Percentiles rank a stretch among this genome's conserved stretches.
These are phyloP conservation scores for Zasmidium cellare DNA, from an alignment of 2,329 filamentous ascomycete genomes.

Conservation along the genomic window DNA sequence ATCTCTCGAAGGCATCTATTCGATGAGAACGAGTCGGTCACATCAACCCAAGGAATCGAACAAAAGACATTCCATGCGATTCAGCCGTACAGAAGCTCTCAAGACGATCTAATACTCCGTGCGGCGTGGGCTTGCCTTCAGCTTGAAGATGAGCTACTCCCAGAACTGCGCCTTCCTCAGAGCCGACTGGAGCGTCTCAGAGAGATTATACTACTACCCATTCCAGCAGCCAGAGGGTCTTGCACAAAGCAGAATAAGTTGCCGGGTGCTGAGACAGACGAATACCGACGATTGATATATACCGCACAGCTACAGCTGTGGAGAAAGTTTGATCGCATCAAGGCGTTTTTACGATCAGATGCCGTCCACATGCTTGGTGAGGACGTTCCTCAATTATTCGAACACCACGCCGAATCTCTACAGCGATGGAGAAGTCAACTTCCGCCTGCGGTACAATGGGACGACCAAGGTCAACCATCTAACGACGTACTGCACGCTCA, in stretches of 20 bases:
- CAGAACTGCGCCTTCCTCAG: constrained; percentile 66
- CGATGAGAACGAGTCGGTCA: background rate
- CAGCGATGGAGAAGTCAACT: constrained; percentile 53
- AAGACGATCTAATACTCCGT: constrained; percentile 48
- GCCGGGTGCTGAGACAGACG: constrained; percentile 27
- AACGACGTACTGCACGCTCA: constrained; percentile 74
- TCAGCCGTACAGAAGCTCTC: background rate
- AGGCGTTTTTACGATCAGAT: background rate
- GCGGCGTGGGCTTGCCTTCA: constrained; percentile 92
- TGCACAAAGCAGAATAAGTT: constrained; percentile 1
- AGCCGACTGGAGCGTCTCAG: constrained; percentile 60
- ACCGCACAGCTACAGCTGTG: constrained; percentile 59
- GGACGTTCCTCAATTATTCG: constrained; percentile 2
- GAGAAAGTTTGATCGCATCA: background rate
- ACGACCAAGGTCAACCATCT: constrained; percentile 68
- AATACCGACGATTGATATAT: constrained; percentile 38
- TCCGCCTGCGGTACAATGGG: constrained; percentile 56
- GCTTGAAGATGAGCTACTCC: constrained; percentile 86
- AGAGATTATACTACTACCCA: constrained; percentile 64
- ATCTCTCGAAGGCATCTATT: constrained; percentile 4
- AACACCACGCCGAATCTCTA: constrained; percentile 35
- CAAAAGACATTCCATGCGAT: background rate
- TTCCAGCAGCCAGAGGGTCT: constrained; percentile 43
- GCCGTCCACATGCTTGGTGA: background rate
- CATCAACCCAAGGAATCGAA: constrained; percentile 10